Percentiles rank a stretch among this genome's conserved stretches.
phyloP scores from a whole-genome alignment of 495 filamentous ascomycete species.

The Stereocaulon alpinum region DNA sequence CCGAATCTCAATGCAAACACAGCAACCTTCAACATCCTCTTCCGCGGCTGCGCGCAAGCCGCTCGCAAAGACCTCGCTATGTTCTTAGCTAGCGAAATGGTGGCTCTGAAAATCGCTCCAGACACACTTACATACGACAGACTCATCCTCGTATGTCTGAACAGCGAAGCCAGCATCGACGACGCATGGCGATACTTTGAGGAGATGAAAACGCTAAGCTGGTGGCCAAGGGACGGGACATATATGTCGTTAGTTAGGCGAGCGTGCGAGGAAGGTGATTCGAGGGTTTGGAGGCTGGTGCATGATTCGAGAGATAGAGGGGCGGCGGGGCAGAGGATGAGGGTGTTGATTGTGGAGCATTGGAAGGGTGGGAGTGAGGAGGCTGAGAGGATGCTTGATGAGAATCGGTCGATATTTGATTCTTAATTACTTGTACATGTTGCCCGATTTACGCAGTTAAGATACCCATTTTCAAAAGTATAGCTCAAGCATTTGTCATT shows the following conservation, averaged over 20 bases:
- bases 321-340: slow-evolving; percentile 23
- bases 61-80: slow-evolving; percentile 46
- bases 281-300: slow-evolving; percentile 48
- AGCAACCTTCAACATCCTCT: slow-evolving; percentile 55
- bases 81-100: slow-evolving; percentile 68
- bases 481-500: too few species aligned
- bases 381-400: not conserved
- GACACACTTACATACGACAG: slow-evolving; percentile 55
- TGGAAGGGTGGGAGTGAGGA: slow-evolving; percentile 7
- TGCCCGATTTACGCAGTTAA: not conserved
- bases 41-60: slow-evolving; percentile 47
- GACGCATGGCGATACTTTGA: slow-evolving; percentile 48
- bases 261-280: slow-evolving; percentile 35
- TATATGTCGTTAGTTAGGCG: slow-evolving; percentile 33
- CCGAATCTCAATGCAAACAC: slow-evolving; percentile 41
- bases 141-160: slow-evolving; percentile 54
- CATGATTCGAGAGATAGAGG: slow-evolving; percentile 23
- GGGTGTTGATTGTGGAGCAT: not conserved
- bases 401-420: not conserved
- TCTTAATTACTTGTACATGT: not conserved
- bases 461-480: not conserved
- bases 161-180: slow-evolving; percentile 36
- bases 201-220: slow-evolving; percentile 37
- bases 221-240: slow-evolving; percentile 30
- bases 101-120: slow-evolving; percentile 48